These are phyloP conservation scores for Phycomyces blakesleeanus DNA, from an alignment of 192 early-diverging fungal genomes.

Conservation along the genomic window DNA sequence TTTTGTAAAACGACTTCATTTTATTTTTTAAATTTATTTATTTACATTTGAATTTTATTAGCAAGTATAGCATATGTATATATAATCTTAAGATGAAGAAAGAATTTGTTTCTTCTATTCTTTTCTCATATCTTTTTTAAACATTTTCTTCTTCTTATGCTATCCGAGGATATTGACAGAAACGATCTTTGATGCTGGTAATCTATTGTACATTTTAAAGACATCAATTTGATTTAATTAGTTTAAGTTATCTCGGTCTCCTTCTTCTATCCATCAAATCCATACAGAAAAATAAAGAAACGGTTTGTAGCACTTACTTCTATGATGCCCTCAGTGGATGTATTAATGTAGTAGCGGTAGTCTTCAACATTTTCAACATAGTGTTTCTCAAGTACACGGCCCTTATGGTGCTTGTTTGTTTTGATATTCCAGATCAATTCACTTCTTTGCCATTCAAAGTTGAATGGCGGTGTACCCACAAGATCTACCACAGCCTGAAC, in stretches of 20 bases:
- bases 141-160: slow-evolving; percentile 1
- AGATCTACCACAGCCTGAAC: slow-evolving; percentile 40
- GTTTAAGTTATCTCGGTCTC: no score
- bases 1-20: no score
- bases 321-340: slow-evolving; percentile 39
- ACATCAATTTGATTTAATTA: no score
- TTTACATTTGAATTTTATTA: neutral
- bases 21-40: neutral
- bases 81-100: no score
- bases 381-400: slow-evolving; percentile 36
- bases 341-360: slow-evolving; percentile 34
- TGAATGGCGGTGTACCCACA: slow-evolving; percentile 44
- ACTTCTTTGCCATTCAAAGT: slow-evolving; percentile 42
- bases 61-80: neutral
- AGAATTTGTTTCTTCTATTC: neutral
- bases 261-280: no score
- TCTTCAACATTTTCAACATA: slow-evolving; percentile 30
- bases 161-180: slow-evolving; percentile 33
- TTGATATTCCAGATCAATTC: slow-evolving; percentile 34
- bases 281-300: no score
- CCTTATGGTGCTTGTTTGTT: slow-evolving; percentile 30
- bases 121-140: slow-evolving; percentile 1
- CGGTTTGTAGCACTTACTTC: slow-evolving; percentile 33
- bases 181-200: slow-evolving; percentile 30
- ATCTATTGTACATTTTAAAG: no score